Base-by-base conservation (phyloP, 441 rosid genomes). In the Theobroma grandiflorum region DNA sequence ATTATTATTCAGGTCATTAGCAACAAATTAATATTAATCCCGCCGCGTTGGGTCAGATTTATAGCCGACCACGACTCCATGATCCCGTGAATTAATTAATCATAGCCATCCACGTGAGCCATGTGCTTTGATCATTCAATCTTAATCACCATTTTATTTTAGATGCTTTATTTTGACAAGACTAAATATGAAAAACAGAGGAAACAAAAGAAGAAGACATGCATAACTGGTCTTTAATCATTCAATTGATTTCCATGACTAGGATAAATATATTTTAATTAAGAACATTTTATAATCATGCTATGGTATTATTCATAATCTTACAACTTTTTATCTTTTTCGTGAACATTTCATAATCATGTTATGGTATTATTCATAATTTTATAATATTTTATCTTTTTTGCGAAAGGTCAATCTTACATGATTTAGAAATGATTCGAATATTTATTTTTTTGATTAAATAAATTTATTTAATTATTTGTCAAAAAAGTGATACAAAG, bases 61-160 rank as follows among this genome's bases (percentile, higher is more conserved):
- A 11, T 0, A 8, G 20, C 22, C 78, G 72, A 79, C 63, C 75
- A 50, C 43, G 3, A 74, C 1, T 33, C 6, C 5, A 63, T 6
- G 1, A 61, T 82, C 62, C 65, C 14, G 3, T 58, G 61, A 65
- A 64, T 20, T 59, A 35, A 11, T n/a, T 35, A 69, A 65, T 74
- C 15, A 70, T 52, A 18, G 0, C 0, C 3, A 53, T 63, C 42
- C 16, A 38, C 38, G 2, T 35, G 2, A 20, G 1, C 5, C 45
- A 78, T 72, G 22, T 70, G 57, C n/a, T 31, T 61, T 53, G 12
- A 82, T 82, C 38, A 86, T 82, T 78, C 31, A 18, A 72, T 45
- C 8, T 8, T 18, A 4, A 72, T 78, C 6, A 42, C 2, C 11
- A 20, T 64, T 26, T 26, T 26, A 26, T 26, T 26, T 26, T 40